phyloP scores from a whole-genome alignment of 495 filamentous ascomycete genomes.

The Aspergillus cristatus region DNA sequence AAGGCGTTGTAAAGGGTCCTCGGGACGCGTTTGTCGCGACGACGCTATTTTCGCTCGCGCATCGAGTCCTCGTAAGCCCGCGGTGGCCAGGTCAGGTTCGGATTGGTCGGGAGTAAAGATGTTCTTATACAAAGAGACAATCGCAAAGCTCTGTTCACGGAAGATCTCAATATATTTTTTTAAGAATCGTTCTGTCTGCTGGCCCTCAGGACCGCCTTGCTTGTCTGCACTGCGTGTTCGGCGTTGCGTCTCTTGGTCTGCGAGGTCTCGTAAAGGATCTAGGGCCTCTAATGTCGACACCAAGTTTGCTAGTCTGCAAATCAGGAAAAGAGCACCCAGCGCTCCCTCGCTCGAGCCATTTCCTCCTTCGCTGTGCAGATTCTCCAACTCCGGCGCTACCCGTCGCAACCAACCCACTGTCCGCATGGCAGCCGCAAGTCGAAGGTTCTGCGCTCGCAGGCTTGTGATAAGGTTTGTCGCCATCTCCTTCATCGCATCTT shows the following conservation, averaged over 20 bases:
- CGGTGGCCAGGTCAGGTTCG: slow-evolving; percentile 22
- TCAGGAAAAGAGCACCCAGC: slow-evolving; percentile 76
- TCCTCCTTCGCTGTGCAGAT: slow-evolving; percentile 29
- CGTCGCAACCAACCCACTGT: slow-evolving; percentile 87
- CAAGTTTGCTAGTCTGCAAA: slow-evolving; percentile 75
- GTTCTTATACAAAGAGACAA: slow-evolving; percentile 82
- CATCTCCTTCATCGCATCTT: slow-evolving; percentile 84
- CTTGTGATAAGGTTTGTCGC: slow-evolving; percentile 72
- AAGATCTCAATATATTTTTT: slow-evolving; percentile 98
- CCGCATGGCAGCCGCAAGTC: slow-evolving; percentile 83
- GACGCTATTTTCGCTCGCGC: slow-evolving; percentile 18
- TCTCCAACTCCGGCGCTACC: slow-evolving; percentile 71
- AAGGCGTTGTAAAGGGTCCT: slow-evolving; percentile 56
- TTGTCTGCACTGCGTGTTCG: slow-evolving; percentile 18
- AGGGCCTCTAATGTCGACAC: slow-evolving; percentile 73
- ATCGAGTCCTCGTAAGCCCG: slow-evolving; percentile 26
- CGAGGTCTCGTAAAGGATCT: slow-evolving; percentile 76
- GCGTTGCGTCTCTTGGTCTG: slow-evolving; percentile 70
- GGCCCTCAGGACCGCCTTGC: slow-evolving; percentile 47
- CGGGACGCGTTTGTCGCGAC: slow-evolving; percentile 14
- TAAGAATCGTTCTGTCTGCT: slow-evolving; percentile 88
- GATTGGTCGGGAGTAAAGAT: slow-evolving; percentile 61
- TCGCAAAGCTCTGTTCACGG: slow-evolving; percentile 93
- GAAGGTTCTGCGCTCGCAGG: slow-evolving; percentile 67
- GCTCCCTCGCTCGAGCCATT: slow-evolving; percentile 46